Conservation (phyloP, 2,329 filamentous ascomycete genomes). For the Sclerotinia glacialis region DNA sequence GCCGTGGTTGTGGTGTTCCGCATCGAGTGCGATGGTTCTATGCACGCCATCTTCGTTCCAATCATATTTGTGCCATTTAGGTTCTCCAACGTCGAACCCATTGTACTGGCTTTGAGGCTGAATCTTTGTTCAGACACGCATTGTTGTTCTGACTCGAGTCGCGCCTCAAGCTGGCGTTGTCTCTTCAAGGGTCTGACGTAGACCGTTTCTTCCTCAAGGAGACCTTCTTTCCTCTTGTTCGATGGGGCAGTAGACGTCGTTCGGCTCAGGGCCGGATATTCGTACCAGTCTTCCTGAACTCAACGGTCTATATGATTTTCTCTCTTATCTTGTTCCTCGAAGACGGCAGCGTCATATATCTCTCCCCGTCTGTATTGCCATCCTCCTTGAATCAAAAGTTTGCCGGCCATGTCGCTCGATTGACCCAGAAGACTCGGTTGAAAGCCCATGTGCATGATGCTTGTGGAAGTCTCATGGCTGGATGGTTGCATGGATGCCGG, state of each 20-base stretch:
- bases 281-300: too few species aligned
- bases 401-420: too few species aligned
- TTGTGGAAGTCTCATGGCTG: neutral
- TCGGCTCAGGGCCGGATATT: neutral
- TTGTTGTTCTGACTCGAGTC: neutral
- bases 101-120: neutral
- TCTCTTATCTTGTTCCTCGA: neutral
- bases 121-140: neutral
- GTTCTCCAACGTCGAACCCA: neutral
- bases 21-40: rapidly evolving
- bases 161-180: neutral
- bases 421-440: neutral
- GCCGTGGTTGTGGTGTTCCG: neutral
- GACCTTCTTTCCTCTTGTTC: neutral
- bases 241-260: neutral
- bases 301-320: too few species aligned
- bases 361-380: neutral
- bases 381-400: neutral
- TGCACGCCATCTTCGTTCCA: too few species aligned
- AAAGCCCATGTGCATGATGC: neutral
- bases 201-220: neutral
- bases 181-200: neutral
- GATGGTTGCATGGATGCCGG: too few species aligned
- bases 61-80: neutral
- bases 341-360: neutral